Evolutionary conservation across 208 protist species (phyloP).

Genomic region (Blastocrithidia nonstop): DNA sequence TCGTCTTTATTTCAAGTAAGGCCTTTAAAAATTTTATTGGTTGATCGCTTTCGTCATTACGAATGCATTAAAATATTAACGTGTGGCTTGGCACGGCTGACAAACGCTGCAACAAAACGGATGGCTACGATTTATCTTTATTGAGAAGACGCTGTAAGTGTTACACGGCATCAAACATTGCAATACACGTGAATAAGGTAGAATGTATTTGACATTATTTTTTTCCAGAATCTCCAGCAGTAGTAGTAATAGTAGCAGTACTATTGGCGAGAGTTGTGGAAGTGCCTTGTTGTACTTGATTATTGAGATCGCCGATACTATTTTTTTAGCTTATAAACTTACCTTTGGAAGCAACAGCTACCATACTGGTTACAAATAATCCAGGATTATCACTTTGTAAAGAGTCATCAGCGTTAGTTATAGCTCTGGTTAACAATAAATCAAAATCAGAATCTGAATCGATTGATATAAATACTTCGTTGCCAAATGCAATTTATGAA

Average conservation of each 20-base stretch:
- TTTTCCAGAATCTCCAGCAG: too few relatives aligned
- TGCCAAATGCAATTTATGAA: too few relatives aligned
- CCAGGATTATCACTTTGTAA: conserved; percentile 53
- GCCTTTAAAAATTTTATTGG: too few relatives aligned
- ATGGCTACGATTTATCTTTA: conserved; percentile 22
- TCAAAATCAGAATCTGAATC: conserved; percentile 39
- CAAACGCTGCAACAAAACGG: conserved; percentile 40
- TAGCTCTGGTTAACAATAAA: conserved; percentile 35
- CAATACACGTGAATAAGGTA: conserved; percentile 47
- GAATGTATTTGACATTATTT: conserved; percentile 54
- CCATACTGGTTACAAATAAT: conserved; percentile 67
- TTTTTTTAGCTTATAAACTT: too few relatives aligned
- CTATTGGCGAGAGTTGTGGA: too few relatives aligned
- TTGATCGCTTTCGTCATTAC: conserved; percentile 54
- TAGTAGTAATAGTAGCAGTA: too few relatives aligned
- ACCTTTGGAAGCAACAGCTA: too few relatives aligned
- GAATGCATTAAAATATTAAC: conserved; percentile 40
- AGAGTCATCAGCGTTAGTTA: conserved; percentile 50
- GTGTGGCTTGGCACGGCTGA: conserved; percentile 34
- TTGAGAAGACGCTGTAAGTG: conserved; percentile 39
- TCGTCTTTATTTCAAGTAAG: too few relatives aligned
- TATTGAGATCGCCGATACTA: too few relatives aligned
- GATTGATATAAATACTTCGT: too few relatives aligned
- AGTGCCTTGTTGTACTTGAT: too few relatives aligned
- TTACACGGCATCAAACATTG: conserved; percentile 58